A percentile compares a stretch with the other conserved stretches of the same genome.
These are phyloP conservation scores for Yamadazyma sp. DNA, from an alignment of 1,139 yeast genomes.

Conservation along the genomic window DNA sequence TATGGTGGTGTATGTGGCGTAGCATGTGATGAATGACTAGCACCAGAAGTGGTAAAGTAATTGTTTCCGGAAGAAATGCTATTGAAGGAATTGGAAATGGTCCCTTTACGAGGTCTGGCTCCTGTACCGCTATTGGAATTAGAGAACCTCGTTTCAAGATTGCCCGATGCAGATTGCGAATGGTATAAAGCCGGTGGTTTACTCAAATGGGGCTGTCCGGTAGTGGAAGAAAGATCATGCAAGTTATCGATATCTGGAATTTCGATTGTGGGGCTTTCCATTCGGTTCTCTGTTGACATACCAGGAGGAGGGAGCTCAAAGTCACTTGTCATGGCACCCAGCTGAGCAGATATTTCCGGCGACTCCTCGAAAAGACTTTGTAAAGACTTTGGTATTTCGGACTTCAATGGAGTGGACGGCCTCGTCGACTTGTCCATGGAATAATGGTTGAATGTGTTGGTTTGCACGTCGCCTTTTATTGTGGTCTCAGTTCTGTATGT, in stretches of 20 bases:
- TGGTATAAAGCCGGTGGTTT: constrained; percentile 51
- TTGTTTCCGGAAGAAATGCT: constrained; percentile 14
- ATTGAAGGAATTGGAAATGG: constrained; percentile 38
- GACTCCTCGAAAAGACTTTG: constrained; percentile 64
- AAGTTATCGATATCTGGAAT: constrained; percentile 45
- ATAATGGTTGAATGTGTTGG: constrained; percentile 8
- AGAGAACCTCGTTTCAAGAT: constrained; percentile 36
- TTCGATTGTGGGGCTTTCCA: constrained; percentile 47
- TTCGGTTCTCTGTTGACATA: constrained; percentile 17
- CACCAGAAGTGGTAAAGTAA: constrained; percentile 7
- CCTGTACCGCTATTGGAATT: constrained; percentile 19
- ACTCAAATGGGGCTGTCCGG: constrained; percentile 29
- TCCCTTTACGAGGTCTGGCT: constrained; percentile 35
- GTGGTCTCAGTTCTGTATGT: constrained; percentile 32
- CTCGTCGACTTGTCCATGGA: constrained; percentile 8
- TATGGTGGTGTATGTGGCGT: constrained; percentile 42
- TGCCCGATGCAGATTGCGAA: constrained; percentile 50
- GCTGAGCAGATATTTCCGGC: constrained; percentile 15
- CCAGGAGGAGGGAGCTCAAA: constrained; percentile 20
- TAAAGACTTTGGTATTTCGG: constrained; percentile 70
- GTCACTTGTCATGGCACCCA: constrained; percentile 7
- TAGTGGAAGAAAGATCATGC: constrained; percentile 20
- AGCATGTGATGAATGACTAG: constrained; percentile 8
- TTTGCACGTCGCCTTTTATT: constrained; percentile 19
- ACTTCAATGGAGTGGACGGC: constrained; percentile 13